These are phyloP conservation scores for Casuarina equisetifolia DNA, from an alignment of 306 rosid genomes.

Conservation along the genomic window DNA sequence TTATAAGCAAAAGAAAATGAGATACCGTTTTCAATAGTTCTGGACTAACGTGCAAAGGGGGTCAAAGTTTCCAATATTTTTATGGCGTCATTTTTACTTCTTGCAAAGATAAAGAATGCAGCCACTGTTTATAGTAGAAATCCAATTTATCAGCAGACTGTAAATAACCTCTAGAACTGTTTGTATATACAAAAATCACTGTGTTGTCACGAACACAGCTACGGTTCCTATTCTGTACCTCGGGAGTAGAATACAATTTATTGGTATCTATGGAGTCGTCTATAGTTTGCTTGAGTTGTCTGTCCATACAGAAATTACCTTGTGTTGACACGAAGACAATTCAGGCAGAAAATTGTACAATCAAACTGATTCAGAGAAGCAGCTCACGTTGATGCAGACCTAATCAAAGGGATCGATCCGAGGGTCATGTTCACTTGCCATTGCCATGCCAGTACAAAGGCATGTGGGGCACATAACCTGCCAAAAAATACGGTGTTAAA, in stretches of 20 bases:
- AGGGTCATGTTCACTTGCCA: constrained; percentile 98
- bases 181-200: not conserved
- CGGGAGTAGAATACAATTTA: not conserved
- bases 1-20: too few relatives aligned
- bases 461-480: constrained; percentile 99
- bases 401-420: constrained; percentile 94
- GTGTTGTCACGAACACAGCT: not conserved
- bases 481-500: constrained; percentile 10
- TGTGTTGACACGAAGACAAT: not conserved
- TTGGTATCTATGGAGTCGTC: not conserved
- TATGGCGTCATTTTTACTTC: not conserved
- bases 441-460: constrained; percentile 98
- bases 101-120: not conserved
- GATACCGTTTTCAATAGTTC: too few relatives aligned
- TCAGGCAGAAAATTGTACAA: not conserved
- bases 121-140: not conserved
- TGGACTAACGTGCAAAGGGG: not conserved
- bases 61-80: not conserved
- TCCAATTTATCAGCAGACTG: not conserved
- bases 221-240: not conserved
- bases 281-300: not conserved
- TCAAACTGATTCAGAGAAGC: not conserved
- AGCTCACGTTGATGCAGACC: not conserved
- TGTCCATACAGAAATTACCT: not conserved
- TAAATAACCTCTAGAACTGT: not conserved